Evolutionary conservation across 768 basidiomycete species (phyloP), one percentile per base, ranked within the genome.

Genomic region (Suillus variegatus): DNA sequence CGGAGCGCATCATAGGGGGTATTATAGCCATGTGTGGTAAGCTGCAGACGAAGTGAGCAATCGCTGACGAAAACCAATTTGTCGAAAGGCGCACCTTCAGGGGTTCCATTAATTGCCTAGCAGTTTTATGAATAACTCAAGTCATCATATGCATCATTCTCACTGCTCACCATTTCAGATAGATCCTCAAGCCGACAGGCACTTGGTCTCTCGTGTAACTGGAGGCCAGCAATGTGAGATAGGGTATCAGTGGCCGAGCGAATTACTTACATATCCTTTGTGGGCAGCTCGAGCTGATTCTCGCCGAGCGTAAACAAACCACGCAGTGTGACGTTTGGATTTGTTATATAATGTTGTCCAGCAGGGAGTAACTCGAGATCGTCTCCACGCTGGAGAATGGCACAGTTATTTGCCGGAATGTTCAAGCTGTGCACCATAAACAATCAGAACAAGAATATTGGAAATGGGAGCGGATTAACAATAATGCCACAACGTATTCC

Each of bases 181-280:
- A 94, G 67, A 94, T 89, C 6, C 89, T 92, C 74, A 94, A 78
- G 77, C 88, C 86, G 66, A 93, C 93, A 35, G 93, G 93, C 10
- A 93, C 93, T 78, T 94, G 92, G 69, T 93, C 93, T 47, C 91
- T 87, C 3, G 93, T 93, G 76, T 90, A 94, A 69, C 91, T 91
- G 66, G 13, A 55, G 8, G 52, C 43, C 20, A 78, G 88, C 69
- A 68, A 89, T 88, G 92, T 93, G 68, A 93, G 92, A 76, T 93
- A 92, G 8, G 92, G 92, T 8, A 91, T 91, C 88, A 93, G 89
- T 73, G 90, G 74, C 73, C 92, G 92, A 70, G 25, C 51, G 46
- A 38, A 41, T 28, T 14, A 78, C 88, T 69, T 69, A 90, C 90
- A 93, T 93, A 68, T 93, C 91, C 76, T 93, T 93, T 9, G 92